phyloP scores from a whole-genome alignment of 345 rosid species.

The Leavenworthia alabamica region DNA sequence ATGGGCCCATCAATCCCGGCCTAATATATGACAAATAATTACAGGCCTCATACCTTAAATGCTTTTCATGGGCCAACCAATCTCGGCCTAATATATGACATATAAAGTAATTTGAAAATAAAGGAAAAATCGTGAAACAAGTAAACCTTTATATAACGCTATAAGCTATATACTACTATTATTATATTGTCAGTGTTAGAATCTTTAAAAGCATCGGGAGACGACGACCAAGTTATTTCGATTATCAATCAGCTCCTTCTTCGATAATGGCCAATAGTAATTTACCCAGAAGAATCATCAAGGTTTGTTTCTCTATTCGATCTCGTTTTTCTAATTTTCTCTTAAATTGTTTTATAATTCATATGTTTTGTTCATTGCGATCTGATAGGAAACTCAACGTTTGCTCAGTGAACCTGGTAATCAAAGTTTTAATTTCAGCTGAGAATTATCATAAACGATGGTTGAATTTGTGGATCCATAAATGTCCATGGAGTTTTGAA shows the following conservation, averaged over 20 bases:
- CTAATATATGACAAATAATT: no score
- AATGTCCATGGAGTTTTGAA: constrained; percentile 13
- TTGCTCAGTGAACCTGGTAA: constrained; percentile 98
- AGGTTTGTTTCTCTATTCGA: constrained; percentile 42
- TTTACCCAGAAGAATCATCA: constrained; percentile 93
- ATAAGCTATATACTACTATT: no score
- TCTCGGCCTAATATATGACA: no score
- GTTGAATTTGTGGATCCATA: not conserved
- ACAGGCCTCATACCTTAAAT: no score
- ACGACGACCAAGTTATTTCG: constrained; percentile 8
- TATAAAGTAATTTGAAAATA: no score
- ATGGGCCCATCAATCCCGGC: no score
- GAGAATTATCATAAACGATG: not conserved
- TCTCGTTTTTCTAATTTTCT: not conserved
- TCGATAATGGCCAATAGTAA: constrained; percentile 76
- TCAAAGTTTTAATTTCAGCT: not conserved
- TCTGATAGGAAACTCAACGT: constrained; percentile 88
- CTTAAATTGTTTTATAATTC: not conserved
- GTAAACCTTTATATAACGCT: no score
- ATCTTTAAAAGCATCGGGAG: no score
- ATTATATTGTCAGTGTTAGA: no score
- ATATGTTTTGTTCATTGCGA: constrained; percentile 4
- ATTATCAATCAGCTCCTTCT: not conserved
- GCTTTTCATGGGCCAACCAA: no score
- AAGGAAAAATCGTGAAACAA: no score